These are phyloP conservation scores for Licmophora abbreviata DNA, from an alignment of 108 stramenopile genomes.

Conservation along the genomic window DNA sequence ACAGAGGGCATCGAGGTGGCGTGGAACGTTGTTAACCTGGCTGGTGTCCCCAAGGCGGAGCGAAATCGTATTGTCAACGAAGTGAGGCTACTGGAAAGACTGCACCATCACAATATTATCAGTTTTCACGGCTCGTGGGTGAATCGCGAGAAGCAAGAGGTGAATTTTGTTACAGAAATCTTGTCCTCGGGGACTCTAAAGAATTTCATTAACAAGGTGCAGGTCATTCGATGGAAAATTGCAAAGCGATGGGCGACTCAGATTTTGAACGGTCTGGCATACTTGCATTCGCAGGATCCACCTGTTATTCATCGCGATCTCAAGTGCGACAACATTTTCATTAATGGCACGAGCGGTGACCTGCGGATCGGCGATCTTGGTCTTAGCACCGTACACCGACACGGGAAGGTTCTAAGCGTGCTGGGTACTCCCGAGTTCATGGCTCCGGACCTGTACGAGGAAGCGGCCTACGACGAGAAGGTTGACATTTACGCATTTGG, in stretches of 20 bases:
- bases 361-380: constrained; percentile 97
- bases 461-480: constrained; percentile 90
- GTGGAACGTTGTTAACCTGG: constrained; percentile 93
- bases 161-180: constrained; percentile 96
- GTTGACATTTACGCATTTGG: constrained; percentile 99
- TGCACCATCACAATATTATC: constrained; percentile 95
- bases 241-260: constrained; percentile 94
- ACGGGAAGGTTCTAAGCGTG: constrained; percentile 79
- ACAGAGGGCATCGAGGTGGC: constrained; percentile 96
- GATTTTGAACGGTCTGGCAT: constrained; percentile 91
- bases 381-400: constrained; percentile 84
- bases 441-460: constrained; percentile 98
- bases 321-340: constrained; percentile 97
- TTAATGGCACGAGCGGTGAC: constrained; percentile 96
- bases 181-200: constrained; percentile 89
- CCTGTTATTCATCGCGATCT: constrained; percentile 98
- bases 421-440: constrained; percentile 99
- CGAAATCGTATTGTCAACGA: constrained; percentile 94
- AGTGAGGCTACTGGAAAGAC: constrained; percentile 86
- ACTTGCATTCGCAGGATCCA: constrained; percentile 95
- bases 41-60: constrained; percentile 80
- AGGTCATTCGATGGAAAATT: constrained; percentile 94
- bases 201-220: constrained; percentile 90
- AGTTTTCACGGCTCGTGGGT: constrained; percentile 97
- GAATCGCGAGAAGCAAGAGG: constrained; percentile 84